Percentiles rank a stretch among this genome's conserved stretches.
Conservation (phyloP, 208 protist genomes). For the Crithidia sp. region DNA sequence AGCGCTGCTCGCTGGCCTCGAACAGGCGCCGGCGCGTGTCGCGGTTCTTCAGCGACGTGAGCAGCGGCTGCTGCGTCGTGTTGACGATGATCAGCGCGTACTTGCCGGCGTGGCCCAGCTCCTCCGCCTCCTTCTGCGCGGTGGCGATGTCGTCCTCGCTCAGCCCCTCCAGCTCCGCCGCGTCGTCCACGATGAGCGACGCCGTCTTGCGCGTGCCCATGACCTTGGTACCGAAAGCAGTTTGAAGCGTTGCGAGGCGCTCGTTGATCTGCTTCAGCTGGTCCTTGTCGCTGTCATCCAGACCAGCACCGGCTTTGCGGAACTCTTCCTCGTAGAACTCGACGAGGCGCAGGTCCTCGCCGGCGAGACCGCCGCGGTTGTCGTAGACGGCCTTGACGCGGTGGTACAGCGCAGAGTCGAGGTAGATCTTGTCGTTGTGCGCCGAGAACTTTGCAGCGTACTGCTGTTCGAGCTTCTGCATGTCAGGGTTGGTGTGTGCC, state of each 20-base stretch:
- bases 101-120: conserved; percentile 39
- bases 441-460: conserved; percentile 44
- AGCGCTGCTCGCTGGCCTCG: conserved; percentile 39
- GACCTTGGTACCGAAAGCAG: conserved; percentile 40
- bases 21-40: conserved; percentile 48
- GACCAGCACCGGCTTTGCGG: conserved; percentile 40
- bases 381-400: conserved; percentile 58
- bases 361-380: conserved; percentile 30
- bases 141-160: conserved; percentile 35
- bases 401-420: conserved; percentile 48
- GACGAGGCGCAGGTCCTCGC: conserved; percentile 47
- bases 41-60: conserved; percentile 38
- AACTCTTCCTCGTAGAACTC: conserved; percentile 50
- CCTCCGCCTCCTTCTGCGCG: conserved; percentile 41
- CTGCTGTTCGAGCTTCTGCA: conserved; percentile 50
- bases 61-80: conserved; percentile 61
- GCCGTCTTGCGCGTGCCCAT: conserved; percentile 38
- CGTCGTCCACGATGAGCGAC: conserved; percentile 39
- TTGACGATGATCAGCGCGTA: conserved; percentile 56
- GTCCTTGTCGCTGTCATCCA: conserved; percentile 38
- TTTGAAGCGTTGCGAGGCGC: conserved; percentile 46
- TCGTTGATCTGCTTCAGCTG: conserved; percentile 52
- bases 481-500: conserved; percentile 43
- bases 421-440: conserved; percentile 52
- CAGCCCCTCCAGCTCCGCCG: conserved; percentile 49